A percentile compares a stretch with the other conserved stretches of the same genome.
Conservation (phyloP, 441 rosid species). For the Eruca vesicaria region DNA sequence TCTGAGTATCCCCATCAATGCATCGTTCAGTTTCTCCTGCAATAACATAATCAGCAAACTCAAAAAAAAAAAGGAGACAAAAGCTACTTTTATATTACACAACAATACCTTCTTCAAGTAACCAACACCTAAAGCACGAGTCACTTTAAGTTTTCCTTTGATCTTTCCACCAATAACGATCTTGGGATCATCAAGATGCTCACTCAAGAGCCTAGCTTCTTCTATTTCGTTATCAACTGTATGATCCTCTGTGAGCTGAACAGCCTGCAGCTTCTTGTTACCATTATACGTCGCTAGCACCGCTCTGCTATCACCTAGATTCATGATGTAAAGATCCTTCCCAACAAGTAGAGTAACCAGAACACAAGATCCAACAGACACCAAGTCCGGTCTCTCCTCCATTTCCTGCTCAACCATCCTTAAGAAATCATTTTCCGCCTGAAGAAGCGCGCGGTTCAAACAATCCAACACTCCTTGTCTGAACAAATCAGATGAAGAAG, state of each 20-base stretch:
- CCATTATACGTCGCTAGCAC: conserved; percentile 68
- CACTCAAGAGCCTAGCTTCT: conserved; percentile 51
- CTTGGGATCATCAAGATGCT: conserved; percentile 84
- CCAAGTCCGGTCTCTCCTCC: conserved; percentile 94
- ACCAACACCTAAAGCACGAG: conserved; percentile 94
- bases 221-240: conserved; percentile 81
- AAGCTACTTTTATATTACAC: neutral
- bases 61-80: neutral
- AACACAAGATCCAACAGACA: conserved; percentile 91
- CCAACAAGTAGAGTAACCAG: conserved; percentile 78
- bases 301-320: conserved; percentile 93
- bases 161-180: conserved; percentile 67
- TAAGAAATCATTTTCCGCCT: conserved; percentile 83
- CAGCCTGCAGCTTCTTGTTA: conserved; percentile 52
- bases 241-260: conserved; percentile 85
- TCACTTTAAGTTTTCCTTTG: conserved; percentile 89
- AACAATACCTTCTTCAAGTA: conserved; percentile 78
- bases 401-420: conserved; percentile 96
- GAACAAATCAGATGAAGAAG: conserved; percentile 43
- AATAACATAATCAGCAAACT: neutral
- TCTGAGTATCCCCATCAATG: conserved; percentile 87
- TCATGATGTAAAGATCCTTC: conserved; percentile 66
- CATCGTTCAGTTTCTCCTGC: conserved; percentile 83
- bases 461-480: conserved; percentile 70
- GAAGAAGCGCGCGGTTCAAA: conserved; percentile 68